Evolutionary conservation across 805 yeast species (phyloP).

Genomic region (Nematodospora valgi): DNA sequence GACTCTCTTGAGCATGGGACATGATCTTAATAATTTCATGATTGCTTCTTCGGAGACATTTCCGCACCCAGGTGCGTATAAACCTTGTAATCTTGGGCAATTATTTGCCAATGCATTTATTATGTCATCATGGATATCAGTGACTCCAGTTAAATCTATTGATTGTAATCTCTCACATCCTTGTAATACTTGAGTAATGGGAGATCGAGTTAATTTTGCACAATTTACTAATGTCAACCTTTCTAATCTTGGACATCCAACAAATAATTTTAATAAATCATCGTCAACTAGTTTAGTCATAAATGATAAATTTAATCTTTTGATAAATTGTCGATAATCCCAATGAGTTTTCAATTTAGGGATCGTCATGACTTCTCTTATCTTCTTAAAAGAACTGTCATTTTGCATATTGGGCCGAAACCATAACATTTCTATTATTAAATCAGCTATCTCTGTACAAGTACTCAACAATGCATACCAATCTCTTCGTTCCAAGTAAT

Average conservation of each 20-base stretch:
- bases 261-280: slow-evolving; percentile 54
- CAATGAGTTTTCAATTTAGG: slow-evolving; percentile 52
- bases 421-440: slow-evolving; percentile 80
- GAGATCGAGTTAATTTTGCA: slow-evolving; percentile 52
- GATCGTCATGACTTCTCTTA: slow-evolving; percentile 52
- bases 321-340: slow-evolving; percentile 67
- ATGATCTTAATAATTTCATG: slow-evolving; percentile 50
- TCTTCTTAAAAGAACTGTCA: slow-evolving; percentile 45
- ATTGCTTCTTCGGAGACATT: slow-evolving; percentile 67
- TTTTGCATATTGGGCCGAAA: slow-evolving; percentile 74
- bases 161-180: slow-evolving; percentile 75
- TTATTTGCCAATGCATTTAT: slow-evolving; percentile 62
- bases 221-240: slow-evolving; percentile 85
- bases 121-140: slow-evolving; percentile 61
- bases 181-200: slow-evolving; percentile 59
- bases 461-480: slow-evolving; percentile 62
- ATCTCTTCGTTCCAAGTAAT: slow-evolving; percentile 61
- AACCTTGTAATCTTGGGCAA: slow-evolving; percentile 80
- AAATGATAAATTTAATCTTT: slow-evolving; percentile 74
- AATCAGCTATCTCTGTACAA: slow-evolving; percentile 76
- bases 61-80: slow-evolving; percentile 83
- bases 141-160: slow-evolving; percentile 81
- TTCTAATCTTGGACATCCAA: slow-evolving; percentile 74
- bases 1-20: slow-evolving; percentile 77
- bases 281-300: slow-evolving; percentile 69